Percentiles rank a stretch among this genome's conserved stretches.
These are phyloP conservation scores for Neurospora sp. DNA, from an alignment of 495 filamentous ascomycete species.

Conservation along the genomic window DNA sequence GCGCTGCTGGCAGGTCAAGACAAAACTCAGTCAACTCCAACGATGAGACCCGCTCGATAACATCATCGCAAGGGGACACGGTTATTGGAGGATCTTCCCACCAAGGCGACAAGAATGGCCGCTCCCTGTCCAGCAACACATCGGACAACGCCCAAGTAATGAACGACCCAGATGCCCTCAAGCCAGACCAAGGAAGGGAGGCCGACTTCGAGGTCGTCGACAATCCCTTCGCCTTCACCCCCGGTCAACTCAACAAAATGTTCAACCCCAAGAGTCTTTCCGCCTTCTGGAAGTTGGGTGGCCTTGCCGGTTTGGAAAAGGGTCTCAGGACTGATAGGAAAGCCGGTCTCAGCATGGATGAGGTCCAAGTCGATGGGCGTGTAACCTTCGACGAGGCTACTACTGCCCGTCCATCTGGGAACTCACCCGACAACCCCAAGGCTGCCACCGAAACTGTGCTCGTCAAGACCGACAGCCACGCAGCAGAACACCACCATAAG, in stretches of 20 bases:
- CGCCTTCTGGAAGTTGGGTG: slow-evolving; percentile 60
- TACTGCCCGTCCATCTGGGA: slow-evolving; percentile 21
- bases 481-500: not conserved
- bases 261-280: slow-evolving; percentile 65
- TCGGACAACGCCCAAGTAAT: slow-evolving; percentile 39
- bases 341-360: slow-evolving; percentile 57
- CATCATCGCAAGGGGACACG: slow-evolving; percentile 34
- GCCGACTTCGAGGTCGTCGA: slow-evolving; percentile 53
- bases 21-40: slow-evolving; percentile 46
- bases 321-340: slow-evolving; percentile 56
- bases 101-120: slow-evolving; percentile 27
- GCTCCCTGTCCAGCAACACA: slow-evolving; percentile 13
- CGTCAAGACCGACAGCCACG: slow-evolving; percentile 5
- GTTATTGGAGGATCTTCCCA: slow-evolving; percentile 24
- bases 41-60: slow-evolving; percentile 36
- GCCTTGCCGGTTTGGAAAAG: slow-evolving; percentile 54
- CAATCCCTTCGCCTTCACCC: slow-evolving; percentile 62
- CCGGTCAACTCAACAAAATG: slow-evolving; percentile 64
- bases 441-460: slow-evolving; percentile 4
- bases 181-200: slow-evolving; percentile 55
- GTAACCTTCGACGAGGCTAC: slow-evolving; percentile 55
- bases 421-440: slow-evolving; percentile 17
- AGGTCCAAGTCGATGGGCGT: slow-evolving; percentile 43
- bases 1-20: slow-evolving; percentile 32
- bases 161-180: slow-evolving; percentile 45